Conservation (phyloP, 371 early-diverging fungal species). For the Phascolomyces articulosus region DNA sequence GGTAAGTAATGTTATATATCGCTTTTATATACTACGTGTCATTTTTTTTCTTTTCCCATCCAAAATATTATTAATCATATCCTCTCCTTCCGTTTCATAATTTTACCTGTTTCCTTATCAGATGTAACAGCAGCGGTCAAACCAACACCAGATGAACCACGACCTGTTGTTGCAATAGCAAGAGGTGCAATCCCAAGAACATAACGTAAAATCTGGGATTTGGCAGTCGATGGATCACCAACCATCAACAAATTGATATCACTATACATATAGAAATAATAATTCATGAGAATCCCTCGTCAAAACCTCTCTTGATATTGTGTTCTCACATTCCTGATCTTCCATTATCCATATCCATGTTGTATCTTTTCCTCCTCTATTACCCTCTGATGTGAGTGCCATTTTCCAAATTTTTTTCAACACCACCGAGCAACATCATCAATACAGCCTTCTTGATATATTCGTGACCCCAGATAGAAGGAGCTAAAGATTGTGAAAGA, state of each 20-base stretch:
- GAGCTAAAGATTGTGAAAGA: conserved; percentile 91
- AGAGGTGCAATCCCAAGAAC: conserved; percentile 90
- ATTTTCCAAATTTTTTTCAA: conserved; percentile 93
- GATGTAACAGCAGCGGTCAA: conserved; percentile 95
- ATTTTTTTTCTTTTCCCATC: background rate
- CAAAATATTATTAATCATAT: background rate
- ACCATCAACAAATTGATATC: conserved; percentile 97
- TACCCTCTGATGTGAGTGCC: conserved; percentile 96
- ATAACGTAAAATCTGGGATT: conserved; percentile 93
- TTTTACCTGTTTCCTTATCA: conserved; percentile 77
- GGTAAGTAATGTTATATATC: background rate
- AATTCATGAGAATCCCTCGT: background rate
- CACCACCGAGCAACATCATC: conserved; percentile 94
- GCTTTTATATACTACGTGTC: background rate
- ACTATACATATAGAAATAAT: conserved; percentile 24
- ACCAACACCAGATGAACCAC: conserved; percentile 98
- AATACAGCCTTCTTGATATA: conserved; percentile 97
- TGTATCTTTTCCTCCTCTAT: background rate
- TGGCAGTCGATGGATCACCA: conserved; percentile 98
- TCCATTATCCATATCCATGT: background rate
- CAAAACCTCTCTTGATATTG: too few relatives aligned
- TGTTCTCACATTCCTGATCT: too few relatives aligned
- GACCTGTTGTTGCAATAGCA: conserved; percentile 95
- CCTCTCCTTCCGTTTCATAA: background rate
- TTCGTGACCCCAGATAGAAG: conserved; percentile 97